Evolutionary conservation across 2,329 filamentous ascomycete genomes (phyloP), one percentile per base, ranked within the genome.

Genomic region (Trichoderma brevicompactum): DNA sequence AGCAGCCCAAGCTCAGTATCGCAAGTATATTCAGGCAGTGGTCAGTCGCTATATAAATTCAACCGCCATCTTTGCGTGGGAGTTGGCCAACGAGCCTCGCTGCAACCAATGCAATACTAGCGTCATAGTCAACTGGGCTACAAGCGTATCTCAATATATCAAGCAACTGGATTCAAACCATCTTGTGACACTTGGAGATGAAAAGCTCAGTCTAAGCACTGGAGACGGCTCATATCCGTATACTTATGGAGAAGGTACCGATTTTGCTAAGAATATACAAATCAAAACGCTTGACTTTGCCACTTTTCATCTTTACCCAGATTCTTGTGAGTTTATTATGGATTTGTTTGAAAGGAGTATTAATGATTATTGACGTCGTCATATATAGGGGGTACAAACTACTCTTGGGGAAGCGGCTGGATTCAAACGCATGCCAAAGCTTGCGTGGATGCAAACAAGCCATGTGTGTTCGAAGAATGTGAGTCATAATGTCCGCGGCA

Each of bases 181-280:
- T 74, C 83, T 90, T 82, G 86, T 90, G 34, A 83, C 84, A 0
- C 79, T 88, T 3, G 88, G 88, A 28, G 87, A 89, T 70, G 87
- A 80, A 66, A 79, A 79, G 7, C 79, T 83, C 68, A 79, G 79
- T 2, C 74, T 81, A 19, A 76, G 78, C 2, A 81, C 52, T 12
- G 62, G 62, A 49, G 84, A 85, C 59, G 80, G 78, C 12, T 79
- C 77, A 58, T 87, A 86, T 69, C 83, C 83, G 4, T 86, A 84
- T 72, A 73, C 75, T 7, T 80, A 77, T 61, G 71, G 71, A 59
- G 84, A 87, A 68, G 85, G 85, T 9, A 72, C 79, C 17, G 80
- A 85, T 69, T 87, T 83, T 71, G 79, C 77, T 19, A 77, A 76
- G 66, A 83, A 85, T 69, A 74, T 87, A 15, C 79, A 76, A 41